These are phyloP conservation scores for Colletotrichum noveboracense DNA, from an alignment of 2,329 filamentous ascomycete genomes.

Conservation along the genomic window DNA sequence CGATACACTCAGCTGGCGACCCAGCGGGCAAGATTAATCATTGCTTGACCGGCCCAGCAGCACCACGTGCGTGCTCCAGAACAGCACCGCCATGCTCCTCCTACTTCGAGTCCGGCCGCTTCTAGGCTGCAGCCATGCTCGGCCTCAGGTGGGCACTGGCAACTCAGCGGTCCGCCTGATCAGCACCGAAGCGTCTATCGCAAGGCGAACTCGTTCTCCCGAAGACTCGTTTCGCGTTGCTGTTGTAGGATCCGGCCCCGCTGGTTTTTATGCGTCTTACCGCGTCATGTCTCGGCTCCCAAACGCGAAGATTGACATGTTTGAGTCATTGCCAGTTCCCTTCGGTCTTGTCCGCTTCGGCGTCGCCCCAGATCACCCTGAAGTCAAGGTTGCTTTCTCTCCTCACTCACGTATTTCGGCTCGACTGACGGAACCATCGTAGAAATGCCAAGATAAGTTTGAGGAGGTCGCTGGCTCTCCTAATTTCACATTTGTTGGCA, in stretches of 20 bases:
- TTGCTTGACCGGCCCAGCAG: neutral
- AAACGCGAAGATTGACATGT: constrained; percentile 87
- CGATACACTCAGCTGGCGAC: neutral
- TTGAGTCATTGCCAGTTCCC: constrained; percentile 89
- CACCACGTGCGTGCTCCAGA: neutral
- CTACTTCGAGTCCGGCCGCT: neutral
- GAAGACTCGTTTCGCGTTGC: constrained; percentile 73
- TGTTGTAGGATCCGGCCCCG: constrained; percentile 90
- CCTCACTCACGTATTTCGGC: neutral
- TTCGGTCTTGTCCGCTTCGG: constrained; percentile 93
- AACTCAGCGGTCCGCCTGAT: neutral
- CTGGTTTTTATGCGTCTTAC: constrained; percentile 94
- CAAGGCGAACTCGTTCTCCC: constrained; percentile 15
- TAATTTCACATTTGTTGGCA: constrained; percentile 90
- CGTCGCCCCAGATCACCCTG: constrained; percentile 97
- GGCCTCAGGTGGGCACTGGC: neutral
- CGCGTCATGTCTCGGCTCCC: constrained; percentile 79
- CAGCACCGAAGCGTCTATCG: neutral
- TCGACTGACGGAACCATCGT: neutral
- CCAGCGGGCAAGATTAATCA: neutral
- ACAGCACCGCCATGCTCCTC: neutral
- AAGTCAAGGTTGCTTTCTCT: constrained; percentile 80
- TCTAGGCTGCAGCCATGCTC: neutral
- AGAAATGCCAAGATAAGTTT: constrained; percentile 97
- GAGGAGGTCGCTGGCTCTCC: constrained; percentile 83